Conservation (phyloP, 2,329 filamentous ascomycete species). For the Allantophomopsis lycopodina region DNA sequence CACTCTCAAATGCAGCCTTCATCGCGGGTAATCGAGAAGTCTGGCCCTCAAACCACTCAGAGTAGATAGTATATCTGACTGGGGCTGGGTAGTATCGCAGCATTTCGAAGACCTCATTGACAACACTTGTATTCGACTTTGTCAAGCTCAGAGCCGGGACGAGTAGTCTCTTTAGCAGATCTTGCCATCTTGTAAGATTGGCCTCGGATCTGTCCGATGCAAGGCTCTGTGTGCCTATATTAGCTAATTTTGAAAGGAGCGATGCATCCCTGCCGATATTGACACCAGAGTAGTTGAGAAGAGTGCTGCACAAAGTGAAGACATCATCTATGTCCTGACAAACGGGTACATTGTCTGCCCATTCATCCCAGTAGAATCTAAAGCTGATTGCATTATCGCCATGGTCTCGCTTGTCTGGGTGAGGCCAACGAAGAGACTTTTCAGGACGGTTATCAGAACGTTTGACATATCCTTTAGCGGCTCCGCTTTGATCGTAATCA, state of each 20-base stretch:
- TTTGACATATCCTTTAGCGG: constrained; percentile 56
- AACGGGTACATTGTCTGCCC: constrained; percentile 83
- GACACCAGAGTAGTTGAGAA: constrained; percentile 76
- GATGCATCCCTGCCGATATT: constrained; percentile 76
- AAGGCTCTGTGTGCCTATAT: constrained; percentile 70
- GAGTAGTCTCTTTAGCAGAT: constrained; percentile 71
- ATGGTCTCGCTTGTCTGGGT: constrained; percentile 63
- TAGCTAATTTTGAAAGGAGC: constrained; percentile 69
- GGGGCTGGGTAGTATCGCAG: constrained; percentile 65
- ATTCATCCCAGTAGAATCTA: constrained; percentile 94
- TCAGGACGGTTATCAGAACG: constrained; percentile 44
- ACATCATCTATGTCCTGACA: constrained; percentile 87
- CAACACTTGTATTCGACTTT: constrained; percentile 68
- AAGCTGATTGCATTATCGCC: constrained; percentile 66
- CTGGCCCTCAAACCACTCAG: constrained; percentile 79
- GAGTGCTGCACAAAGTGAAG: constrained; percentile 70
- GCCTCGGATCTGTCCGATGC: constrained; percentile 51
- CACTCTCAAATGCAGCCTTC: constrained; percentile 62
- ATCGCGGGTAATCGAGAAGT: constrained; percentile 68
- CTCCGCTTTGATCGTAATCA: constrained; percentile 49
- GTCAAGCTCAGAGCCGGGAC: constrained; percentile 80
- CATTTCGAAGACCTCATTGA: constrained; percentile 77
- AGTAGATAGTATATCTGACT: constrained; percentile 76
- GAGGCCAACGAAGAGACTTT: constrained; percentile 69
- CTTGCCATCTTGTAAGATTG: constrained; percentile 71